Conservation (phyloP, 2,329 filamentous ascomycete species). For the Bertia moriformis region DNA sequence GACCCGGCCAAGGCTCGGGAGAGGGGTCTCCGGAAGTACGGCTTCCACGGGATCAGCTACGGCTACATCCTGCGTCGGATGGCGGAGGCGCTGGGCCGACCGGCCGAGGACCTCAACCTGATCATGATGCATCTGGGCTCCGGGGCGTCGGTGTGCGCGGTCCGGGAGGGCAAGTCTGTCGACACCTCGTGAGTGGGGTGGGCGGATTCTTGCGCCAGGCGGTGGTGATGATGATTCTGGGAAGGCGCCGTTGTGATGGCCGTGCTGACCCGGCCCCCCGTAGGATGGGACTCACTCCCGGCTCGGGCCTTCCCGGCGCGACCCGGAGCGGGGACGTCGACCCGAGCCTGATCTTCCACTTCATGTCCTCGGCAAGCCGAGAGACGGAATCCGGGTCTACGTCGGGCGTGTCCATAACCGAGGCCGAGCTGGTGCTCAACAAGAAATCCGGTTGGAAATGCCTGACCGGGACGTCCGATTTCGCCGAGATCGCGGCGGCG, state of each 20-base stretch:
- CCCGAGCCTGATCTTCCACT: not conserved
- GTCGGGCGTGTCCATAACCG: not conserved
- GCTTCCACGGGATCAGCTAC: not conserved
- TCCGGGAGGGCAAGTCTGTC: not conserved
- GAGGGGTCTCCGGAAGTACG: not conserved
- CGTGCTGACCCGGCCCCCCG: no score
- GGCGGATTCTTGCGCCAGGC: not conserved
- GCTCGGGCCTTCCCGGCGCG: not conserved
- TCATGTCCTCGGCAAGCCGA: not conserved
- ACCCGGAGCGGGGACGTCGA: not conserved
- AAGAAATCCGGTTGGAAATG: not conserved
- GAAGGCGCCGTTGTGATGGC: no score
- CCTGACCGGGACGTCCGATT: not conserved
- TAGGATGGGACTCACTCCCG: not conserved
- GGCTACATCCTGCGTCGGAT: not conserved
- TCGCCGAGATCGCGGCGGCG: not conserved
- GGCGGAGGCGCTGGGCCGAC: not conserved
- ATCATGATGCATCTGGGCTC: not conserved
- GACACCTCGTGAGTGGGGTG: not conserved
- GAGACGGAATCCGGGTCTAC: not conserved
- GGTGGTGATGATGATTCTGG: slow-evolving; percentile 32
- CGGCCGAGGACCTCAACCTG: not conserved
- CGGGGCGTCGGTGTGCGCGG: not conserved
- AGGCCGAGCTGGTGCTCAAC: not conserved
- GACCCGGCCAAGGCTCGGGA: not conserved